Conservation (phyloP, 768 basidiomycete species). For the Auricularia heimuer region DNA sequence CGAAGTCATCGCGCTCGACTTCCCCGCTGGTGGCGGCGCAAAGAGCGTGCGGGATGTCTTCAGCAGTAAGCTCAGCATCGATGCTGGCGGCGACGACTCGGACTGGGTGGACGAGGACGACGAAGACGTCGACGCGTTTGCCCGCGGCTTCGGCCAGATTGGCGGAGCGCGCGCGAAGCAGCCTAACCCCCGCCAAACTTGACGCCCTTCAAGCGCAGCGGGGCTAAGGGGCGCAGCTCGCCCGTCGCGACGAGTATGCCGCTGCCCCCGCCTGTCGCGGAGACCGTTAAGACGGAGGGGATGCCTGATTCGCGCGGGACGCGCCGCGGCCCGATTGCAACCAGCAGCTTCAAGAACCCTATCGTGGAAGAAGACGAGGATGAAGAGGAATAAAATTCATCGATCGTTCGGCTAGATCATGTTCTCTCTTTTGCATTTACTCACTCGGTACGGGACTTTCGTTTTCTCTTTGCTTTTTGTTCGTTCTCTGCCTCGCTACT, state of each 20-base stretch:
- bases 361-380: conserved; percentile 86
- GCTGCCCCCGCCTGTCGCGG: conserved; percentile 44
- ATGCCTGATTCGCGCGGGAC: conserved; percentile 23
- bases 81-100: conserved; percentile 59
- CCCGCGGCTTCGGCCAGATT: conserved; percentile 66
- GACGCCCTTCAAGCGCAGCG: conserved; percentile 6
- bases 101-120: conserved; percentile 82
- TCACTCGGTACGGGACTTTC: neutral
- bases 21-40: conserved; percentile 27
- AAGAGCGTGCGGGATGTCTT: conserved; percentile 67
- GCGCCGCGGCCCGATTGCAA: neutral
- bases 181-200: conserved; percentile 10
- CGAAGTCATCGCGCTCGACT: conserved; percentile 62
- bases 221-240: conserved; percentile 33
- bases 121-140: conserved; percentile 50
- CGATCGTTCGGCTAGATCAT: conserved; percentile 7
- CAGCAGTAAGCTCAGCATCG: conserved; percentile 36
- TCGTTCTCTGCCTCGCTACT: neutral
- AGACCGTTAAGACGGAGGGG: conserved; percentile 57
- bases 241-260: conserved; percentile 53
- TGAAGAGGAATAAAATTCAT: conserved; percentile 25
- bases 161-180: conserved; percentile 21
- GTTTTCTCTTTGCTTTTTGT: neutral
- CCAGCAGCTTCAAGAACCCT: neutral
- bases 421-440: neutral